Base-by-base conservation (phyloP, 352 stramenopile species). In the Phytophthora vignae region DNA sequence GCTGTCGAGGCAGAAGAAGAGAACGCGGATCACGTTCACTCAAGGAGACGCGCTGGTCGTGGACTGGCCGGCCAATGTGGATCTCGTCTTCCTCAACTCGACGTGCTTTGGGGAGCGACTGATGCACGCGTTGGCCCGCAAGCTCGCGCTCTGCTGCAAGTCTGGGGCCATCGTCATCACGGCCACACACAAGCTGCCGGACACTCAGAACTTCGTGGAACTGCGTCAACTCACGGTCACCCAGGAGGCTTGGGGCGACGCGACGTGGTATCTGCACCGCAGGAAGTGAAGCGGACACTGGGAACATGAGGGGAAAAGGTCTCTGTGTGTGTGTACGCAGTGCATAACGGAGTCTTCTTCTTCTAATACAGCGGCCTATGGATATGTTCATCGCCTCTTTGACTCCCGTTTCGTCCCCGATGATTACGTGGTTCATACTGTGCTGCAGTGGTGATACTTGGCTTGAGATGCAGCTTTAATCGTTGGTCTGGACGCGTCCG, bases 61-160 rank as follows among this genome's bases (percentile, higher is more conserved):
- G 15, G 92, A 98, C 61, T 97, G 90, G 85, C 81, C 87, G 0
- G 19, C 48, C 22, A 82, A 67, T 25, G 81, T 81, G 0, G 87
- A 93, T 48, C 42, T 98, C 2, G 70, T 96, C 1, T 98, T 98
- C 66, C 78, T 94, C 49, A 98, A 98, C 70, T 96, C 89, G 50
- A 98, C 93, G 22, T 98, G 93, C 61, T 98, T 98, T 61, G 81
- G 85, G 21, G 71, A 88, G 15, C 56, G 50, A 0, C 67, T 98
- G 6, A 88, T 97, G 76, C 70, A 71, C 36, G 73, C 83, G 3
- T 44, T 93, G 8, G 77, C 79, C 3, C 66, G 73, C n/a, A 83
- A 90, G 25, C 73, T 91, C 14, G 57, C 61, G 5, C 69, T 76
- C 22, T 73, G 60, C 44, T 88, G 81, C 69, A 93, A 93, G 58